Base-by-base conservation (phyloP, 768 basidiomycete species). In the Xerocomellus intermedius region DNA sequence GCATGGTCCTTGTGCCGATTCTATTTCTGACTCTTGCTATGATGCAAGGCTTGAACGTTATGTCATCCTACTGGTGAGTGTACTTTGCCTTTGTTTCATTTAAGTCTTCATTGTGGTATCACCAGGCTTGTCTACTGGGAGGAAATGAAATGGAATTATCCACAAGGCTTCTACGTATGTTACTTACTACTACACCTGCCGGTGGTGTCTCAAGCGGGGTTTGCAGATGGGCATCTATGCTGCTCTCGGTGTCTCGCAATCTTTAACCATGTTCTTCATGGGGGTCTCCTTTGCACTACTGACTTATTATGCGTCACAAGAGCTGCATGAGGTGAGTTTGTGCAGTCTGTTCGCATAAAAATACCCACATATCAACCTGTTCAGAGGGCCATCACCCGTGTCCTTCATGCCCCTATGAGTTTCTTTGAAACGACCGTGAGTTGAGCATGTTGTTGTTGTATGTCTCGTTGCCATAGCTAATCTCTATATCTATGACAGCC, bases 381-480 rank as follows among this genome's bases (percentile, higher is more conserved):
- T 44, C 39, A 86, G 84, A 73, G 71, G 56, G 84, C 89, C 6
- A 81, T 90, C 51, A 71, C 75, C 8, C 82, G 86, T 21, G 81
- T 94, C 45, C 82, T 95, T 80, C 82, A 85, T 66, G 90, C 91
- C 1, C 92, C 92, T 0, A 93, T 91, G 86, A 84, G 83, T 8
- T 94, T 93, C 75, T 95, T 93, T 65, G 94, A 95, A 65, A 93
- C 86, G 2, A 91, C 89, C 6, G 85, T 86, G 63, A 62, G 76
- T 64, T 17, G 41, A 38, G 32, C 42, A 2, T 32, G 42, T 37
- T 24, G 9, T n/a, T 17, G n/a, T 17, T 12, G 3, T 28, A 24
- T 24, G n/a, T n/a, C n/a, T n/a, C n/a, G n/a, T n/a, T n/a, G 24
- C 24, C 17, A 14, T 39, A 3, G 13, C 8, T 24, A 26, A 53